Evolutionary conservation across 805 yeast species (phyloP).

Genomic region (Metschnikowia amazonensis): DNA sequence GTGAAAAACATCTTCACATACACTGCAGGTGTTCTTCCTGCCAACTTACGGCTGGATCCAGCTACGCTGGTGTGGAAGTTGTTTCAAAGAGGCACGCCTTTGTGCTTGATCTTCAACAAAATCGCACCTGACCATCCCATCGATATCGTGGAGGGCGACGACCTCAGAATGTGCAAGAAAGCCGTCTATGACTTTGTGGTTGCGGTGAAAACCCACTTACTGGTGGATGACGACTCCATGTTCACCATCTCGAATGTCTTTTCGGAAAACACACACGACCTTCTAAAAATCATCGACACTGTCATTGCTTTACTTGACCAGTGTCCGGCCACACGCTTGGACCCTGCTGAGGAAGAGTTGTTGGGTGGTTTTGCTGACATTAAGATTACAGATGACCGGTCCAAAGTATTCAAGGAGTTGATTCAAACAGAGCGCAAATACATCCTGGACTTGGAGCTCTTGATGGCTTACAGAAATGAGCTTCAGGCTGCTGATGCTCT

Average conservation of each 20-base stretch:
- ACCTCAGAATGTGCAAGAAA: conserved; percentile 78
- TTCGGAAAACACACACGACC: conserved; percentile 72
- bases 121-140: conserved; percentile 47
- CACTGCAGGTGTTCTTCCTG: conserved; percentile 75
- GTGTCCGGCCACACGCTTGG: conserved; percentile 3
- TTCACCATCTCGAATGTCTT: conserved; percentile 90
- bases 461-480: conserved; percentile 65
- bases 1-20: conserved; percentile 51
- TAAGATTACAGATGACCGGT: conserved; percentile 50
- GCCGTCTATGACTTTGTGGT: conserved; percentile 85
- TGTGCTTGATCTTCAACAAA: conserved; percentile 79
- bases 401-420: conserved; percentile 79
- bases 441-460: conserved; percentile 82
- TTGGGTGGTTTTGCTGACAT: conserved; percentile 20
- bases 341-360: conserved; percentile 8
- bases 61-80: conserved; percentile 87
- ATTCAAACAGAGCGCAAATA: conserved; percentile 89
- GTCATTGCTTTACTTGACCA: conserved; percentile 52
- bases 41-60: conserved; percentile 77
- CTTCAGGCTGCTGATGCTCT: conserved; percentile 62
- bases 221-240: conserved; percentile 73
- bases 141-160: conserved; percentile 69
- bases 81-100: conserved; percentile 88
- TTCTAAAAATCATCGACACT: conserved; percentile 70
- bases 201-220: conserved; percentile 76